Base-by-base conservation (phyloP, 345 rosid species). In the Bretschneidera sinensis region DNA sequence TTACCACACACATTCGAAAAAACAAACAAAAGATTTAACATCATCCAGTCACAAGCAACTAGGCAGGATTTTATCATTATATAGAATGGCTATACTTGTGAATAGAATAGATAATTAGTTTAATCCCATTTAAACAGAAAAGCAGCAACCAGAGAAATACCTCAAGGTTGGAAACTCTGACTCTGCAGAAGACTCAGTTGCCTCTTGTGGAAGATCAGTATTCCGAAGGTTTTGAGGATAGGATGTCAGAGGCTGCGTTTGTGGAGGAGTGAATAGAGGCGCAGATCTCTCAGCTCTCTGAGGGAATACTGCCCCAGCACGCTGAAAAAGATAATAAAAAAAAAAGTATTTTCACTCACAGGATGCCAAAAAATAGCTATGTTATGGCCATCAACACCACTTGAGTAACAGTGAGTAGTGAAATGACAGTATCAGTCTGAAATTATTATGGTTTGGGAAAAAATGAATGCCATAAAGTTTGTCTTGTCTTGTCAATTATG, bases 251-350 rank as follows among this genome's bases (percentile, higher is more conserved):
- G 97, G 97, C 63, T 88, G 97, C 47, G 99, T 83, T 75, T 91
- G 98, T 43, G 89, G 96, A 66, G 96, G 95, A 23, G 99, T 95
- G 62, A 94, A 86, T 72, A 88, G 89, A 52, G 97, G 97, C 31
- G 95, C 91, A 34, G 97, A 74, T 67, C 84, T 82, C 77, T 95
- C 98, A 5, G 95, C 60, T 76, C 96, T 85, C 72, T 80, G 92
- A 70, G 99, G 99, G 66, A 95, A 95, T 57, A 95, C 97, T 61
- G 99, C 96, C 55, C 99, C 99, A 53, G 91, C 89, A 28, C 97
- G 96, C 99, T 95, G 91, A 74, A 75, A 84, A 19, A 64, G 68
- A 61, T 33, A 54, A 62, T n/a, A n/a, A n/a, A n/a, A n/a, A n/a
- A n/a, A n/a, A n/a, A n/a, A n/a, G 56, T 24, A 55, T 60, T 34